Conservation (phyloP, 2,329 filamentous ascomycete species). For the Blastomyces gilchristii region DNA sequence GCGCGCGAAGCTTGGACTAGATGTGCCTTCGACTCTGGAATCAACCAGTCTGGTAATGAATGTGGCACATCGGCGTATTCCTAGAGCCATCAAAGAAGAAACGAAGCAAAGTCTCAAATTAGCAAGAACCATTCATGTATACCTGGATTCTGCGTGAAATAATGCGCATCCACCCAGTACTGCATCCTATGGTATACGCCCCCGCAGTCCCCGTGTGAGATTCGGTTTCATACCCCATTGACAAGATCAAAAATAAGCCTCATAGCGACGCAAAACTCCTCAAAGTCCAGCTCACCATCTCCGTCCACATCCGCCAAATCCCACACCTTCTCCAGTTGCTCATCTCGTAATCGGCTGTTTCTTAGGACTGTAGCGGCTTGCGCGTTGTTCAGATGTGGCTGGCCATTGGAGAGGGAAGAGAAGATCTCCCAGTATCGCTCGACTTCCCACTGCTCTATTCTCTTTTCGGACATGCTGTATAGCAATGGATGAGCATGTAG, state of each 20-base stretch:
- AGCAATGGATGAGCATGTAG: not conserved
- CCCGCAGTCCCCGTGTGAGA: not conserved
- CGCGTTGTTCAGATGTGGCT: slow-evolving; percentile 54
- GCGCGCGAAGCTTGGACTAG: slow-evolving; percentile 75
- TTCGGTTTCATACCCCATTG: slow-evolving; percentile 61
- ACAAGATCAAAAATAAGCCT: slow-evolving; percentile 93
- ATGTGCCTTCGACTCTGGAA: slow-evolving; percentile 89
- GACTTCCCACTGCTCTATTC: slow-evolving; percentile 63
- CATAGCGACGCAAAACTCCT: slow-evolving; percentile 99
- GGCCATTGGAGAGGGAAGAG: slow-evolving; percentile 54
- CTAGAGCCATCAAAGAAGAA: slow-evolving; percentile 34
- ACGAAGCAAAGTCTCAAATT: not conserved
- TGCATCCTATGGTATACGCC: not conserved
- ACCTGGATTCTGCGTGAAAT: not conserved
- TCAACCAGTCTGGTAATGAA: slow-evolving; percentile 84
- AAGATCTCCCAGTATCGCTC: slow-evolving; percentile 76
- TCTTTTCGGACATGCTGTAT: slow-evolving; percentile 31
- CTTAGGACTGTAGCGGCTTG: slow-evolving; percentile 63
- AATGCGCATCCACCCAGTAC: not conserved
- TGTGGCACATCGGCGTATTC: slow-evolving; percentile 84
- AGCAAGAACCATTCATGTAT: not conserved
- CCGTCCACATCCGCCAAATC: slow-evolving; percentile 95
- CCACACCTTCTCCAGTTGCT: slow-evolving; percentile 95
- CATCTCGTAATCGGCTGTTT: slow-evolving; percentile 61
- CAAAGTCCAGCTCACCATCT: slow-evolving; percentile 95